Evolutionary conservation across 2,329 filamentous ascomycete species (phyloP), one percentile per base, ranked within the genome.

Genomic region (Ceratocystis diversiconidia): DNA sequence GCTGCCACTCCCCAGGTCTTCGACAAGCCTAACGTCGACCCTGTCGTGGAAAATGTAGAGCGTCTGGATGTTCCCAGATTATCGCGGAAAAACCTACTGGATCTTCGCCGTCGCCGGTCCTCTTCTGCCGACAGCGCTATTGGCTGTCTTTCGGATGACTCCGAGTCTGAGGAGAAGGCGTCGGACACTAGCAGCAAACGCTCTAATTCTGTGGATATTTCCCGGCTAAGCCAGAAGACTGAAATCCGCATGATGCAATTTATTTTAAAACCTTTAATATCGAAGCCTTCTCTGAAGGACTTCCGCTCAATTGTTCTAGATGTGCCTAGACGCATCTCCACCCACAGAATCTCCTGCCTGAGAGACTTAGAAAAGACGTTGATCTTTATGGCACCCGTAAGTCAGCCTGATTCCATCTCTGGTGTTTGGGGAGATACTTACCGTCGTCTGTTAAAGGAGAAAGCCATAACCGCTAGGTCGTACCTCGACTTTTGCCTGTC

Each of bases 311-410:
- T 96, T 71, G 82, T 96, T 69, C 80, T 87, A 70, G 87, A 89
- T 74, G 85, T 91, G 69, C 90, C 90, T 61, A 81, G 82, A 74
- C 87, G 87, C 72, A 94, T 96, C 73, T 84, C 85, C 72, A 84
- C 86, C 73, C 92, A 90, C 75, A 85, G 94, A 72, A 94, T 97
- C 72, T 85, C 89, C 74, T 96, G 89, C 77, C 84, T 97, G 65
- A 86, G 92, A 75, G 92, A 97, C 76, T 82, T 97, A 62, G 92
- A 97, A 77, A 96, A 96, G 83, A 92, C 88, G 8, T 79, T 97
- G 68, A 84, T 96, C 72, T 91, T 92, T 76, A 85, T 92, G 75
- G 90, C 92, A 79, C 90, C 90, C 75, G 92, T 96, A 87, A 95
- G 92, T 95, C 75, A 80, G 73, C 73, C 79, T 77, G 76, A 78